Base-by-base conservation (phyloP, 2,329 filamentous ascomycete species). In the Aaosphaeria pasadenensis region DNA sequence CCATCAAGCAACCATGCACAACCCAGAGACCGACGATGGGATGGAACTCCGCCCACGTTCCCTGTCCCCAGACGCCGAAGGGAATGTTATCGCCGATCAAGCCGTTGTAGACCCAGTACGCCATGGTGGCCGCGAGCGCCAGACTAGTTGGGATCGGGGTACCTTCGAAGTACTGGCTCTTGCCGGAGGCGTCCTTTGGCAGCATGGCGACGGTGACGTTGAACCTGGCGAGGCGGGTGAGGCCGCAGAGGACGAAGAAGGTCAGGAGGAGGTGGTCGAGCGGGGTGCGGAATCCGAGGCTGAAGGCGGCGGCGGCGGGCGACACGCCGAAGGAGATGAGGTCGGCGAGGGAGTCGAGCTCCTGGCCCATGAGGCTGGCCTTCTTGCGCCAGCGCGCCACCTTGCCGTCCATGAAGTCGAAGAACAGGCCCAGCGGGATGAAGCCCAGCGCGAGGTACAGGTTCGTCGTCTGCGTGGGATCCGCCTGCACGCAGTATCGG, bases 331-430 rank as follows among this genome's bases (percentile, higher is more conserved):
- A 99, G 11, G 94, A 96, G 64, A 99, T 89, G 78, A 99, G 71
- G 70, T 99, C 94, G 47, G 94, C 94, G 42, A 99, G 79, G 5
- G 92, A 97, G 71, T 99, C 94, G 47, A 99, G 77, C 73, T 99
- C 94, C 72, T 96, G 92, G 9, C 94, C 94, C 92, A 99, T 97
- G 68, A 99, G 78, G 62, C 89, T 95, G 63, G 89, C 94, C 85
- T 96, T 99, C 75, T 90, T 87, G 69, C 94, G 85, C 94, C 94
- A 97, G 56, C 94, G 81, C 54, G 94, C 94, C 47, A 99, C 91
- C 69, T 91, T 94, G 66, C 94, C 94, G 71, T 97, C 91, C 79
- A 96, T 89, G 67, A 95, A 94, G 72, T 97, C 91, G 70, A 96
- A 96, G 77, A 96, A 96, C 7, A 96, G 78, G 9, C 54, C 54